phyloP scores from a whole-genome alignment of 306 rosid genomes.

The Fragaria iinumae region DNA sequence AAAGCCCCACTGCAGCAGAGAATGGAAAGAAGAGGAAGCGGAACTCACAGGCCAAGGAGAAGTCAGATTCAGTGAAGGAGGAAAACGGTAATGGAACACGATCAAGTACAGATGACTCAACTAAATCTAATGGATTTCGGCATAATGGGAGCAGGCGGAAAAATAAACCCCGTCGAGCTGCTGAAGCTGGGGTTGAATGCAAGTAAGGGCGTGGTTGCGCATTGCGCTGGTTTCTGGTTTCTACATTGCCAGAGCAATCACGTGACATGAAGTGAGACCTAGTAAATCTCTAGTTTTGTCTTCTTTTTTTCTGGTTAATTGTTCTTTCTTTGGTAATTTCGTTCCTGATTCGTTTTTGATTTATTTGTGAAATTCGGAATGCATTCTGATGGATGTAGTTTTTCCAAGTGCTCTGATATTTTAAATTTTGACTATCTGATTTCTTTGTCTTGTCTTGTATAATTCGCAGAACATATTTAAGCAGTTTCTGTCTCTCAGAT shows the following conservation, averaged over 20 bases:
- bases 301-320: constrained; percentile 38
- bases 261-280: constrained; percentile 44
- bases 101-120: constrained; percentile 39
- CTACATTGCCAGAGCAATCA: constrained; percentile 27
- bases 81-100: constrained; percentile 38
- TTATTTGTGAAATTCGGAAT: constrained; percentile 49
- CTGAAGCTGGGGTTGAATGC: constrained; percentile 94
- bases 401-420: constrained; percentile 29
- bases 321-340: constrained; percentile 34
- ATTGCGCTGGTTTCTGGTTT: constrained; percentile 39
- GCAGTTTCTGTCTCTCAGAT: constrained; percentile 4
- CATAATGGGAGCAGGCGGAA: constrained; percentile 85
- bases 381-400: constrained; percentile 46
- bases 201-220: constrained; percentile 43
- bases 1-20: constrained; percentile 33
- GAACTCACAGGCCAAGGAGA: constrained; percentile 40
- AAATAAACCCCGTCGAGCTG: constrained; percentile 83
- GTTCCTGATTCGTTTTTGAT: constrained; percentile 14
- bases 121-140: constrained; percentile 59
- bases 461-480: constrained; percentile 20
- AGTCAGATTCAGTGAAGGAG: constrained; percentile 39
- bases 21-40: constrained; percentile 56
- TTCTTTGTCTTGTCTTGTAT: constrained; percentile 20
- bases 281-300: constrained; percentile 43
- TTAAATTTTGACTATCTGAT: constrained; percentile 30